Percentiles rank a stretch among this genome's conserved stretches.
phyloP scores from a whole-genome alignment of 345 rosid genomes.

The Melaleuca quinquenervia region DNA sequence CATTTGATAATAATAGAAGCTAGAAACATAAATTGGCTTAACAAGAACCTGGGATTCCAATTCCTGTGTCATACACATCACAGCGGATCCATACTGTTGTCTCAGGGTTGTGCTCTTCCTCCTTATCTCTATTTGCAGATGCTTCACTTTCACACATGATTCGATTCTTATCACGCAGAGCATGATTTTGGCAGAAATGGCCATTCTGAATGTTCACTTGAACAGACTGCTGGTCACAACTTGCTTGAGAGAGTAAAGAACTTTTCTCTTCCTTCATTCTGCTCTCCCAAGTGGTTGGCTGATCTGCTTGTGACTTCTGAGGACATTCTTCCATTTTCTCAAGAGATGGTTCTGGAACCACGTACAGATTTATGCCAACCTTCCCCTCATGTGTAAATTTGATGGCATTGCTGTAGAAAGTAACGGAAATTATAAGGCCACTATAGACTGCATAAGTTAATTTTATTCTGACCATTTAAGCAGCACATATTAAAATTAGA shows the following conservation, averaged over 20 bases:
- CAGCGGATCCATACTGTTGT: slow-evolving; percentile 81
- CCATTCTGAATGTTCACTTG: slow-evolving; percentile 4
- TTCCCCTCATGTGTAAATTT: slow-evolving; percentile 93
- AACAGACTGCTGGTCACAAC: neutral
- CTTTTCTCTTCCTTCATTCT: slow-evolving; percentile 17
- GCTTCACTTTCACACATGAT: slow-evolving; percentile 6
- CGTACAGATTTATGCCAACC: slow-evolving; percentile 71
- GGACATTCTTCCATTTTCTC: slow-evolving; percentile 22
- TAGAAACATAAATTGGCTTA: neutral
- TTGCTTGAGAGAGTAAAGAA: slow-evolving; percentile 10
- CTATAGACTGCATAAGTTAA: neutral
- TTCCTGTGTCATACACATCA: slow-evolving; percentile 88
- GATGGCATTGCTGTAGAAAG: slow-evolving; percentile 66
- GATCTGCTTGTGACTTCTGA: slow-evolving; percentile 13
- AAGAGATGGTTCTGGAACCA: slow-evolving; percentile 53
- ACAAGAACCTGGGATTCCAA: slow-evolving; percentile 81
- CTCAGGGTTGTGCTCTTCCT: slow-evolving; percentile 8
- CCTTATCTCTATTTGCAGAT: slow-evolving; percentile 7
- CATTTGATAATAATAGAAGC: neutral
- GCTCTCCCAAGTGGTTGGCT: slow-evolving; percentile 3
- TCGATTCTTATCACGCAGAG: slow-evolving; percentile 15
- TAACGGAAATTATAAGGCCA: neutral
- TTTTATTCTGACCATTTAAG: neutral
- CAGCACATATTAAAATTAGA: neutral
- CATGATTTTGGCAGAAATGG: slow-evolving; percentile 1